Base-by-base conservation (phyloP, 106 monocot species). In the Platanthera guangdongensis region DNA sequence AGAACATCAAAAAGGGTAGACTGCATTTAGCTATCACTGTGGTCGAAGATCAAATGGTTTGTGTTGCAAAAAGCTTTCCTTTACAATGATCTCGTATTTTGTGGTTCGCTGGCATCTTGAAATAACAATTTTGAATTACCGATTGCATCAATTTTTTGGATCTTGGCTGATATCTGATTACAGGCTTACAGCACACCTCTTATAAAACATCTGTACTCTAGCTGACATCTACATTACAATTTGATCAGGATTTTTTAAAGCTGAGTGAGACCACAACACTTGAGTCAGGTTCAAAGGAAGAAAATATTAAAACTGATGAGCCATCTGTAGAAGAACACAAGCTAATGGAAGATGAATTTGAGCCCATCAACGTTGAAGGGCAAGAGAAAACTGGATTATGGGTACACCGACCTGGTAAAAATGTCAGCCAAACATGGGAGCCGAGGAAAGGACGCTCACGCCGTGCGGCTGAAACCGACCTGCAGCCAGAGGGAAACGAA, bases 11-110 rank as follows among this genome's bases (percentile, higher is more conserved):
- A 67, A 88, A 74, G 81, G 97, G 97, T 80, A 89, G 85, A 64
- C 68, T 94, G 63, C 97, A 83, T 72, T 55, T 99, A 11, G 94
- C 91, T 64, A 70, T 99, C 63, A 99, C 97, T 49, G 74, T 96
- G 47, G 86, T 88, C 77, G 84, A 72, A 73, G 90, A 79, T 45
- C 76, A 76, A 15, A 83, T 85, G 79, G 87, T 87, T 81, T 5
- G 22, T 32, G 14, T 75, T 75, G 4, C 13, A 3, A 15, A 72
- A 51, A 50, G 21, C 3, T 51, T 51, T 21, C 9, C 4, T 72
- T 51, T 39, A 39, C 2, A 39, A 39, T 39, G 39, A 39, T 39
- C 39, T 39, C 39, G 39, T 39, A 39, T 39, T 39, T 39, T 39
- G 0, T 39, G 39, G 39, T 39, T 39, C 3, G 39, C 39, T 3